A percentile compares a stretch with the other conserved stretches of the same genome.
Conservation (phyloP, 2,329 filamentous ascomycete species). For the Fusarium sp. region DNA sequence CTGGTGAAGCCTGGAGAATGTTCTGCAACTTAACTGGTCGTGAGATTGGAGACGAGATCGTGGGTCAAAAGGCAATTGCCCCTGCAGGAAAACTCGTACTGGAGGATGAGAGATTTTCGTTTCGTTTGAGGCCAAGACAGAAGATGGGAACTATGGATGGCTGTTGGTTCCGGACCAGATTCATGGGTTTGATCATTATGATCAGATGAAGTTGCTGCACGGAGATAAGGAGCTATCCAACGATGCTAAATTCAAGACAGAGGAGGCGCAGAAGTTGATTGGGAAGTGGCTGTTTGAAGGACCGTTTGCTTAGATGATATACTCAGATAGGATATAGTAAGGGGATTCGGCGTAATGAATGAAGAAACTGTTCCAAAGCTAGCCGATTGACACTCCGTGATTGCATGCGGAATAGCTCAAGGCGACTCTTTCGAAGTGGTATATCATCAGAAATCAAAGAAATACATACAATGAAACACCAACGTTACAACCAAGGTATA, state of each 20-base stretch:
- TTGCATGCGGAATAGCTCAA: no score
- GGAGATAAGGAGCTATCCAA: constrained; percentile 2
- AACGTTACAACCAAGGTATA: no score
- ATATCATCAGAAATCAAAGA: background rate
- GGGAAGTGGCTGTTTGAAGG: constrained; percentile 29
- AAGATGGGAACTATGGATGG: constrained; percentile 18
- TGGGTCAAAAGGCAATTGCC: background rate
- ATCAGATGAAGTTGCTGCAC: constrained; percentile 7
- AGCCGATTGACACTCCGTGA: no score
- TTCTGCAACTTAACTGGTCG: background rate
- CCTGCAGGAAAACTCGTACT: constrained; percentile 8
- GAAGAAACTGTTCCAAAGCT: no score
- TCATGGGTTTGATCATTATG: constrained; percentile 28
- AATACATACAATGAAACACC: background rate
- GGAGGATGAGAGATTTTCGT: constrained; percentile 27
- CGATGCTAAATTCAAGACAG: constrained; percentile 23
- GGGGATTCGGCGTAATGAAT: no score
- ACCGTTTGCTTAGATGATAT: constrained; percentile 48
- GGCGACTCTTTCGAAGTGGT: background rate
- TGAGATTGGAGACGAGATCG: background rate
- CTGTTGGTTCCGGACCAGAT: constrained; percentile 31
- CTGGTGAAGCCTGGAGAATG: constrained; percentile 27
- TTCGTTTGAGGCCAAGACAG: constrained; percentile 9
- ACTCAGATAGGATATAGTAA: no score
- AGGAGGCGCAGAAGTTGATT: constrained; percentile 22